Evolutionary conservation across 345 rosid genomes (phyloP), one percentile per base, ranked within the genome.

Genomic region (Hypericum androsaemum): DNA sequence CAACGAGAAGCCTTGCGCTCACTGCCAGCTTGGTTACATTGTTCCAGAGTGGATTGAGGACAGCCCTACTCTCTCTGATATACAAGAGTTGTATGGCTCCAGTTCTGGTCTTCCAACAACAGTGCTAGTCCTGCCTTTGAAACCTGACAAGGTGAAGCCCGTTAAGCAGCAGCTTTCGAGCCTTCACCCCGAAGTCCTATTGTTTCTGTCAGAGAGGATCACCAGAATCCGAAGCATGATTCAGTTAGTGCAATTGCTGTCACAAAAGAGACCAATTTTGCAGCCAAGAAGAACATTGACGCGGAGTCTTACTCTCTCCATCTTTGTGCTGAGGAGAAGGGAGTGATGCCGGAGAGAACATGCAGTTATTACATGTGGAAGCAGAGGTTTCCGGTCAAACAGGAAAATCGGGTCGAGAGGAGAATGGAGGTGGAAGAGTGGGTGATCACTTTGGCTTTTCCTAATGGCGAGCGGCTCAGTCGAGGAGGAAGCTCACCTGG

Each of bases 1-100:
- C 43, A 65, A 69, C 32, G 88, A 82, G 60, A 79, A 69, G 10
- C 88, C 95, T 51, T 80, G 84, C 62, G 72, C 77, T 0, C 62
- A 63, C 39, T 87, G 84, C 64, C 46, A 71, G 42, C 80, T 83
- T 8, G 90, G 92, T 3, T 87, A 79, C 62, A 74, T 83, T 7
- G 83, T 87, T 50, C 94, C 89, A 0, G 94, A 87, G 62, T 83
- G 96, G 87, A 78, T 87, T 39, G 94, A 76, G 5, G 84, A 76
- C 44, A 65, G 64, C 16, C 87, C 76, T 40, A 67, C 68, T 32
- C 73, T 73, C 22, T 47, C 52, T 3, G 89, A 78, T 50, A 57
- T 87, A 8, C 66, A 58, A 41, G 44, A 68, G 40, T 61, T 83
- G 5, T 83, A 83, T 60, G 87, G 87, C 14, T 74, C 71, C 0